phyloP scores from a whole-genome alignment of 805 yeast species.

The Yarrowia yakushimensis region DNA sequence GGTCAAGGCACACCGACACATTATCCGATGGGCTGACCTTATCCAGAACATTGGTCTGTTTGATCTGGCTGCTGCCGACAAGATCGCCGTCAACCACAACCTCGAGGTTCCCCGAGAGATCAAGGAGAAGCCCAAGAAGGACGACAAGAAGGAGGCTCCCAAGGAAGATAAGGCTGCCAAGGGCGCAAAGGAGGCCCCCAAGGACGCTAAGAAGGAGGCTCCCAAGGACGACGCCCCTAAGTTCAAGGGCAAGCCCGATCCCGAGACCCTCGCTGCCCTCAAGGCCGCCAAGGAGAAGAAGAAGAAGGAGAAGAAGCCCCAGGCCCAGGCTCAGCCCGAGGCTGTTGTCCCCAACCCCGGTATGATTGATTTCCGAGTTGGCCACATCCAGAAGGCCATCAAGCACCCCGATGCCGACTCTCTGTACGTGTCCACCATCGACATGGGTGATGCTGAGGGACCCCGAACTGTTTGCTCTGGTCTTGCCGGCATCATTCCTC shows the following conservation, averaged over 20 bases:
- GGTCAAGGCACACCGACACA: conserved; percentile 68
- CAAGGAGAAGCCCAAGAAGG: conserved; percentile 46
- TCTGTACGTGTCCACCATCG: conserved; percentile 91
- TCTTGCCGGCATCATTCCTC: conserved; percentile 77
- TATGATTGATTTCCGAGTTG: conserved; percentile 88
- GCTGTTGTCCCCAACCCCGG: conserved; percentile 73
- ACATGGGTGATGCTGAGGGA: conserved; percentile 93
- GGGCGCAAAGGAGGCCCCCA: conserved; percentile 28
- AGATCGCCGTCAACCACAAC: conserved; percentile 55
- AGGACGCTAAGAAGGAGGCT: conserved; percentile 26
- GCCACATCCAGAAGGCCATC: conserved; percentile 92
- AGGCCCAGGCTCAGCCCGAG: conserved; percentile 47
- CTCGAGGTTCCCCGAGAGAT: conserved; percentile 71
- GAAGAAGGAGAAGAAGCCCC: conserved; percentile 50
- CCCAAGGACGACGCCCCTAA: conserved; percentile 39
- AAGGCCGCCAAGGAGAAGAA: conserved; percentile 33
- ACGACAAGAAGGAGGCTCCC: conserved; percentile 35
- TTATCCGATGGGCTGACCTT: conserved; percentile 88
- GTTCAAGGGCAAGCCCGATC: conserved; percentile 50
- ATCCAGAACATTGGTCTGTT: conserved; percentile 57
- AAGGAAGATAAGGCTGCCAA: conserved; percentile 30
- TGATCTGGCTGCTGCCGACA: conserved; percentile 51
- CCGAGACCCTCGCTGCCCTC: conserved; percentile 37
- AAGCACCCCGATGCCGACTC: conserved; percentile 98
- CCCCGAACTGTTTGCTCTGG: conserved; percentile 99